Base-by-base conservation (phyloP, 306 rosid species). In the Lupinus albus region DNA sequence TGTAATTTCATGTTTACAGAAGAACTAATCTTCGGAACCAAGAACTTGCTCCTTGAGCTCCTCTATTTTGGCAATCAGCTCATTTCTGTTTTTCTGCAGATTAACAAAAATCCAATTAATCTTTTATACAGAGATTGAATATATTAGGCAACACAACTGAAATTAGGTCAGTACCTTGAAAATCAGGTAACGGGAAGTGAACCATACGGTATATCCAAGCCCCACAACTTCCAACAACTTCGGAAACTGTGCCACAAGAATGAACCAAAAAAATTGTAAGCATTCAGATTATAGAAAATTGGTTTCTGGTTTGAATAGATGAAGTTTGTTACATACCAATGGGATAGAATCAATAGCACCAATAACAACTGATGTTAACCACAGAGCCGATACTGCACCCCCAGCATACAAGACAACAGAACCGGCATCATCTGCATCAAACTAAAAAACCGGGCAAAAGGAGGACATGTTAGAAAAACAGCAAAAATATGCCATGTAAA, bases 331-430 rank as follows among this genome's bases (percentile, higher is more conserved):
- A 77, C 95, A 1, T 60, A 86, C 99, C 92, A 94, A 7, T 13
- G 99, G 99, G 49, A 94, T 82, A 56, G 96, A 74, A 74, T 94
- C 99, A 56, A 94, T 80, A 49, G 99, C 85, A 39, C 96, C 82
- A 59, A 94, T 68, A 44, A 94, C 11, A 1, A 89, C 96, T 4
- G 99, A 84, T 56, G 78, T 61, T 21, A 94, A 59, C 97, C 97
- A 94, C 66, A 90, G 36, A 30, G 81, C 63, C 42, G 66, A 68
- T 28, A 85, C 11, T 17, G 84, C 81, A 55, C 88, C 81, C 4
- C 79, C 75, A 35, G 92, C 92, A 14, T 80, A 88, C 30, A 94
- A 53, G 69, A 71, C 54, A 67, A 77, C 0, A 4, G 79, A 18
- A 25, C 68, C 78, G 0, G 85, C 14, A 61, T 85, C 91, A 30